Conservation (phyloP, 2,329 filamentous ascomycete species). For the Xylaria arbuscula region DNA sequence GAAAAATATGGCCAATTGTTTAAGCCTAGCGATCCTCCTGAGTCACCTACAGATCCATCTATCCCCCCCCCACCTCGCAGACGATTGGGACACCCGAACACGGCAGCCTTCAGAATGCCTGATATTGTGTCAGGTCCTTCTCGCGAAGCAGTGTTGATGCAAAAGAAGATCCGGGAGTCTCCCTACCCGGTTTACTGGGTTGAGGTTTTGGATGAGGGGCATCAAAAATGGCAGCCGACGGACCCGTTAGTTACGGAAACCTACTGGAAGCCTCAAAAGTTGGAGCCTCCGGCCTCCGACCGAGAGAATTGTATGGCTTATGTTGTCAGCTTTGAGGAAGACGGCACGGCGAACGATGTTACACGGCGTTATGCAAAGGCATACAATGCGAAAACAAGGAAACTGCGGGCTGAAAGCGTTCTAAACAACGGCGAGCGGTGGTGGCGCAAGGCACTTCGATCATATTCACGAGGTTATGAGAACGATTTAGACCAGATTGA, state of each 20-base stretch:
- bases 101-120: conserved; percentile 64
- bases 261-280: conserved; percentile 76
- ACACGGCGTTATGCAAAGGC: conserved; percentile 88
- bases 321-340: conserved; percentile 84
- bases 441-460: conserved; percentile 64
- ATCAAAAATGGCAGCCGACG: conserved; percentile 91
- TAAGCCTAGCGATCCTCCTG: conserved; percentile 52
- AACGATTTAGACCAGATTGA: conserved; percentile 86
- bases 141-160: conserved; percentile 50
- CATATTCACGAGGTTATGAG: conserved; percentile 56
- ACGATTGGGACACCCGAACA: conserved; percentile 65
- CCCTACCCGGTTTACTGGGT: conserved; percentile 92
- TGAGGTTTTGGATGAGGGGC: conserved; percentile 85
- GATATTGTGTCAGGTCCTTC: conserved; percentile 52
- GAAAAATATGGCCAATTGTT: conserved; percentile 55
- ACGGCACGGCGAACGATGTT: conserved; percentile 83
- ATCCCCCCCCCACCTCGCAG: conserved; percentile 54
- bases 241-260: conserved; percentile 84
- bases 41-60: conserved; percentile 49
- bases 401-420: conserved; percentile 76
- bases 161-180: conserved; percentile 71
- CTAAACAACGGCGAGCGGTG: conserved; percentile 61
- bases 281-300: conserved; percentile 87
- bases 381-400: conserved; percentile 90
- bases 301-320: conserved; percentile 82